Evolutionary conservation across 73 alveolate genomes (phyloP), one percentile per base, ranked within the genome.

Genomic region (Paramecium primaurelia): DNA sequence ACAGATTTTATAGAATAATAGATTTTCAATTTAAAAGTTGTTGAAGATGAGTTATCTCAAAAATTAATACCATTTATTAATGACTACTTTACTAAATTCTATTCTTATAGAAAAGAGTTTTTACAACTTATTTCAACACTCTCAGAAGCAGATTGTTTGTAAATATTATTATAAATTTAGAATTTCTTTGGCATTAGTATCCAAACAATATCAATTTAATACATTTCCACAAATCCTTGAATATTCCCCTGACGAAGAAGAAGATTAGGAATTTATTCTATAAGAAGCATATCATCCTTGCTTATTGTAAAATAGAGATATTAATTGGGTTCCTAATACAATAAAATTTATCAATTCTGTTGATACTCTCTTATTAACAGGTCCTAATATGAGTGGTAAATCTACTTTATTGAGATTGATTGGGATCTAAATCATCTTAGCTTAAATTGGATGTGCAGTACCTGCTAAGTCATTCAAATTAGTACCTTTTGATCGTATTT

Each of bases 331-430:
- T 16, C 97, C 98, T 9, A 96, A 96, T 86, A 94, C 93, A 59
- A 94, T 95, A 2, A 68, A 94, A 11, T 84, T 96, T 16, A 28
- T 37, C n/a, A 51, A 83, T 87, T 11, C 34, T 83, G 86, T 86
- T n/a, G 85, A 88, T 49, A 90, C 88, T 16, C 83, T 95, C 40
- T 93, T 97, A 20, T 96, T 98, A 58, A 98, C 99, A 16, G 99
- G 99, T 18, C 99, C 99, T 30, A 98, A 98, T 80, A 98, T 98
- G 99, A 99, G 99, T 4, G 99, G 99, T 44, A 98, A 98, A 87
- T 96, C 99, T 12, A 98, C 99, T 12, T 90, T 97, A 37, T 94
- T 98, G 37, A 87, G 99, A 83, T 93, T 96, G 92, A 93, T 96
- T 30, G 95, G 99, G 51, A 60, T 95, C 45, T 99, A 98, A 1